phyloP scores from a whole-genome alignment of 179 eudicot species.

The Drosera spatulata region DNA sequence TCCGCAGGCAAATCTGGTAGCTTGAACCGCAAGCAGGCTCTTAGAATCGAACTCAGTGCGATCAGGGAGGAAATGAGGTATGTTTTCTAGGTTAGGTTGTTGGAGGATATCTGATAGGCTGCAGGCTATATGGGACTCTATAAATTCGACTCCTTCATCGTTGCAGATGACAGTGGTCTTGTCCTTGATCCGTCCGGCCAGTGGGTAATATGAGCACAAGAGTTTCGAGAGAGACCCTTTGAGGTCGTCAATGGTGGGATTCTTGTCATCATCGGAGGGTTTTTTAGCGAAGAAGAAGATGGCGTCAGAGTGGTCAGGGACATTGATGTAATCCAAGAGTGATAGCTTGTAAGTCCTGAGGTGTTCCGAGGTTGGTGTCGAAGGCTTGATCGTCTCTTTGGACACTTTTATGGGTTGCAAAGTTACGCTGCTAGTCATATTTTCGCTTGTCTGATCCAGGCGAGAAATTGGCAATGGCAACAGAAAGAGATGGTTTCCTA shows the following conservation, averaged over 20 bases:
- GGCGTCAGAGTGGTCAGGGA: slow-evolving; percentile 16
- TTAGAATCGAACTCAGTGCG: slow-evolving; percentile 4
- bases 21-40: slow-evolving; percentile 6
- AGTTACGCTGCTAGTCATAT: too few relatives aligned
- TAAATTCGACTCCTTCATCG: slow-evolving; percentile 15
- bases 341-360: slow-evolving; percentile 15
- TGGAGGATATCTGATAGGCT: slow-evolving; percentile 10
- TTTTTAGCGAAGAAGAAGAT: slow-evolving; percentile 14
- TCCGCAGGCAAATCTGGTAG: slow-evolving; percentile 10
- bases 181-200: slow-evolving; percentile 16
- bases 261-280: not conserved
- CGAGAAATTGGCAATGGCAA: too few relatives aligned
- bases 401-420: not conserved
- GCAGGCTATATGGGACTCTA: slow-evolving; percentile 12
- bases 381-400: slow-evolving; percentile 20
- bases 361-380: slow-evolving; percentile 18
- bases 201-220: slow-evolving; percentile 15
- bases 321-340: slow-evolving; percentile 19
- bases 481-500: too few relatives aligned
- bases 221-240: slow-evolving; percentile 12
- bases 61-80: slow-evolving; percentile 4
- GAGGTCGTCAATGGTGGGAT: not conserved
- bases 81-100: slow-evolving; percentile 12
- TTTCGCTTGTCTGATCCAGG: too few relatives aligned
- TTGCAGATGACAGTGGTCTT: slow-evolving; percentile 14